Conservation (phyloP, 2,329 filamentous ascomycete species). For the Penicillium expansum region DNA sequence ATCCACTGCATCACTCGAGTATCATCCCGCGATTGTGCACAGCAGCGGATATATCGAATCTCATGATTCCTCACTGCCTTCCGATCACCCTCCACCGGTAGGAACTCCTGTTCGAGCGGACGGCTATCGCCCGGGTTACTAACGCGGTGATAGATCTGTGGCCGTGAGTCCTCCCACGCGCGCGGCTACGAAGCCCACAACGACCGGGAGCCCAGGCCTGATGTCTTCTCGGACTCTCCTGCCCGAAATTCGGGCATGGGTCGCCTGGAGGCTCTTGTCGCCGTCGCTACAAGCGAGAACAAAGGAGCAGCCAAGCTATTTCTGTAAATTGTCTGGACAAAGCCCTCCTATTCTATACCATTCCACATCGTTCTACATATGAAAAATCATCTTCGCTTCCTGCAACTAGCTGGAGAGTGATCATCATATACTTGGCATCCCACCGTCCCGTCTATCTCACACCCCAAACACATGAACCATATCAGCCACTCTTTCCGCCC, state of each 20-base stretch:
- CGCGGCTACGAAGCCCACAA: slow-evolving; percentile 30
- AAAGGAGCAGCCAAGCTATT: slow-evolving; percentile 37
- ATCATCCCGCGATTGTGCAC: slow-evolving; percentile 49
- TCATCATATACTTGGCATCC: slow-evolving; percentile 5
- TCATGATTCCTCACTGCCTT: slow-evolving; percentile 36
- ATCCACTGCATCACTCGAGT: slow-evolving; percentile 47
- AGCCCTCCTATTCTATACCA: slow-evolving; percentile 6
- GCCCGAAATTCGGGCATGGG: slow-evolving; percentile 42
- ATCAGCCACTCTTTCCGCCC: slow-evolving; percentile 2
- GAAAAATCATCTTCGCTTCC: slow-evolving; percentile 11
- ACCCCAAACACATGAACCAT: neutral
- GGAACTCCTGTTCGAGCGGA: slow-evolving; percentile 29
- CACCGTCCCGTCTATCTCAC: neutral
- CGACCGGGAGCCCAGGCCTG: slow-evolving; percentile 29
- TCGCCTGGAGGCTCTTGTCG: slow-evolving; percentile 50
- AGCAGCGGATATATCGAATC: slow-evolving; percentile 49
- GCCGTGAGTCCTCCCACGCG: slow-evolving; percentile 30
- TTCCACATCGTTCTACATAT: slow-evolving; percentile 1
- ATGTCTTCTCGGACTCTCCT: slow-evolving; percentile 29
- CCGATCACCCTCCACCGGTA: slow-evolving; percentile 43
- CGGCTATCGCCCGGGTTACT: slow-evolving; percentile 29
- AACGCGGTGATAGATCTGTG: slow-evolving; percentile 36
- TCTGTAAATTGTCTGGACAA: slow-evolving; percentile 22
- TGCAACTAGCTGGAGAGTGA: slow-evolving; percentile 3
- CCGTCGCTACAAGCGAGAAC: slow-evolving; percentile 50